phyloP scores from a whole-genome alignment of 1,284 basidiomycete species.

The Kwoniella shivajii region DNA sequence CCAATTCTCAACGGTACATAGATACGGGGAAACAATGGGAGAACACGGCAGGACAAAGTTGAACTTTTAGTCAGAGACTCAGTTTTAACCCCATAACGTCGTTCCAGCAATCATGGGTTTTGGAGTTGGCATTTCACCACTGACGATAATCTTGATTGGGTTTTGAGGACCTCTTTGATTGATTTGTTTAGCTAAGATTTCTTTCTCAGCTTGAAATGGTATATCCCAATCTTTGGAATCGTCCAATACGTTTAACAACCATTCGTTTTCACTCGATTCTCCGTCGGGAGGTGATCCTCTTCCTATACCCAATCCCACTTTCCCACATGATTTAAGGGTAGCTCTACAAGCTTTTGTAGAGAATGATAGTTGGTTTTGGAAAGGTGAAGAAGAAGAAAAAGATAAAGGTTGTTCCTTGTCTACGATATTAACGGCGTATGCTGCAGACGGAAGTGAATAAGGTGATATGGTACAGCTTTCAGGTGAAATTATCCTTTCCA shows the following conservation, averaged over 20 bases:
- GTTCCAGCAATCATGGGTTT: background rate
- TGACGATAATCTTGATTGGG: background rate
- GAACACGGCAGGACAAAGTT: too few relatives aligned
- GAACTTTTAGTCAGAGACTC: too few relatives aligned
- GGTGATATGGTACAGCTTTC: background rate
- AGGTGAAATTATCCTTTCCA: background rate
- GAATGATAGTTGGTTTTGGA: background rate
- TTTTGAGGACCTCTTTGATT: background rate
- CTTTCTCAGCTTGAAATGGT: background rate
- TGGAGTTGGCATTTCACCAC: slow-evolving; percentile 6
- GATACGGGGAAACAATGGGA: too few relatives aligned
- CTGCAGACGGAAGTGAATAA: background rate
- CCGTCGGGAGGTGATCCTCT: background rate
- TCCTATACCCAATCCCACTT: background rate
- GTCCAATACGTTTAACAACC: slow-evolving; percentile 1
- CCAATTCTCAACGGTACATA: too few relatives aligned
- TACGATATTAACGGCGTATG: background rate
- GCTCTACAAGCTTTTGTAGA: background rate
- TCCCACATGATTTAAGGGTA: background rate
- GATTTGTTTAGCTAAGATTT: background rate
- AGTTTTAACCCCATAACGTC: slow-evolving; percentile 1
- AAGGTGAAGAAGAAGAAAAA: too few relatives aligned
- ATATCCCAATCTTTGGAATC: background rate
- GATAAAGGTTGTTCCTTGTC: too few relatives aligned
- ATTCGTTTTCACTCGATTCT: background rate